phyloP scores from a whole-genome alignment of 257 asterid species.

The Solanum peruvianum region DNA sequence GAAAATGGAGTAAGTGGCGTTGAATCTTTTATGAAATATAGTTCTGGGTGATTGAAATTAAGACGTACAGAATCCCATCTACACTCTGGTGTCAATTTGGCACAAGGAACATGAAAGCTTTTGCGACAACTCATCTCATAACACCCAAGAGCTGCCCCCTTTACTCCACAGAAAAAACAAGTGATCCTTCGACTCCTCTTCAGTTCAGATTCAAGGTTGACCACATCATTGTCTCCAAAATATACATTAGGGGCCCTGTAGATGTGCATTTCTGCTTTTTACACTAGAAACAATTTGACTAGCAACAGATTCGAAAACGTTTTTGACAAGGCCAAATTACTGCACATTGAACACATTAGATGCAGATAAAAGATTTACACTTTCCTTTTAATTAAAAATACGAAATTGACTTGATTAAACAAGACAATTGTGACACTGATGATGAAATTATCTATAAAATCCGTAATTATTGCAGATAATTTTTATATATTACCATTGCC shows the following conservation, averaged over 20 bases:
- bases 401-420: neutral
- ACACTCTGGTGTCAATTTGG: conserved; percentile 70
- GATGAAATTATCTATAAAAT: neutral
- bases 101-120: conserved; percentile 94
- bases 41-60: neutral
- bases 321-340: neutral
- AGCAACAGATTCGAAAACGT: neutral
- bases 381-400: neutral
- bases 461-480: neutral
- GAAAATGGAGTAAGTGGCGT: neutral
- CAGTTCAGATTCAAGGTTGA: conserved; percentile 76
- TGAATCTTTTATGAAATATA: neutral
- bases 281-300: neutral
- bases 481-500: neutral
- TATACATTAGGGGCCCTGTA: conserved; percentile 96
- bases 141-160: conserved; percentile 97
- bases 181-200: conserved; percentile 68
- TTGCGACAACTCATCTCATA: conserved; percentile 72
- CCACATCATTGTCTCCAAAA: conserved; percentile 46
- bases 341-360: neutral
- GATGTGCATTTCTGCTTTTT: neutral
- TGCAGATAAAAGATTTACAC: neutral
- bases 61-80: conserved; percentile 76
- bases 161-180: conserved; percentile 75
- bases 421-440: neutral